Percentiles rank a stretch among this genome's conserved stretches.
These are phyloP conservation scores for Salisapilia sapeloensis DNA, from an alignment of 352 stramenopile genomes.

Conservation along the genomic window DNA sequence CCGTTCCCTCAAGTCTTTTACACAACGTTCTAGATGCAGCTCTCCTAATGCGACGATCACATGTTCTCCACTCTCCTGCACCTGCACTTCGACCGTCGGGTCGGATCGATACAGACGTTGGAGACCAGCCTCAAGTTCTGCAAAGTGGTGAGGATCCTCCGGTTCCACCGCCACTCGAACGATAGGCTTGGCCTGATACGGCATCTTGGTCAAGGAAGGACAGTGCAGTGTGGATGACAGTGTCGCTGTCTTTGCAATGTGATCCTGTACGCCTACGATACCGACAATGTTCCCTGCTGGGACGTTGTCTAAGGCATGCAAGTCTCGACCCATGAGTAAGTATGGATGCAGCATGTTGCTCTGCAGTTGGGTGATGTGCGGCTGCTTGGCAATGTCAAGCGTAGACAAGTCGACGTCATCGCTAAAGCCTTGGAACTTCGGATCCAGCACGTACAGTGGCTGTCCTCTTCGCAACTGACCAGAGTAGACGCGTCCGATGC, in stretches of 20 bases:
- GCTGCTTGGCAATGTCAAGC: slow-evolving; percentile 10
- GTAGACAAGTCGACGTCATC: slow-evolving; percentile 12
- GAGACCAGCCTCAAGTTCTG: slow-evolving; percentile 67
- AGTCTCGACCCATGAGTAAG: slow-evolving; percentile 87
- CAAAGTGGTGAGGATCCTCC: slow-evolving; percentile 73
- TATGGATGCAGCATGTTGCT: slow-evolving; percentile 49
- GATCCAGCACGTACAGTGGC: slow-evolving; percentile 70
- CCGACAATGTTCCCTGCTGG: slow-evolving; percentile 84
- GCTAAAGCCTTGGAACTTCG: slow-evolving; percentile 67
- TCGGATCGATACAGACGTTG: slow-evolving; percentile 86
- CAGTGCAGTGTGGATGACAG: slow-evolving; percentile 62
- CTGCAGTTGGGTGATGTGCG: slow-evolving; percentile 40
- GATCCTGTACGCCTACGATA: slow-evolving; percentile 72
- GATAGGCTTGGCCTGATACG: slow-evolving; percentile 85
- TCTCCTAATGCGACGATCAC: slow-evolving; percentile 84
- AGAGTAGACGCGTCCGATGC: slow-evolving; percentile 82
- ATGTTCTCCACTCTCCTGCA: slow-evolving; percentile 81
- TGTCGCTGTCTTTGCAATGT: slow-evolving; percentile 84
- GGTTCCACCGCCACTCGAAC: slow-evolving; percentile 85
- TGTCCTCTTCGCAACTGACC: slow-evolving; percentile 49
- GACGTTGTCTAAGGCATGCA: slow-evolving; percentile 57
- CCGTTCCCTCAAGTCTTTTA: slow-evolving; percentile 81
- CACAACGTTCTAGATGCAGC: slow-evolving; percentile 83
- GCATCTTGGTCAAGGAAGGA: slow-evolving; percentile 76
- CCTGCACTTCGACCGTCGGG: slow-evolving; percentile 84